phyloP scores from a whole-genome alignment of 139 green algal genomes.

The Limnomonas spitsbergensis region DNA sequence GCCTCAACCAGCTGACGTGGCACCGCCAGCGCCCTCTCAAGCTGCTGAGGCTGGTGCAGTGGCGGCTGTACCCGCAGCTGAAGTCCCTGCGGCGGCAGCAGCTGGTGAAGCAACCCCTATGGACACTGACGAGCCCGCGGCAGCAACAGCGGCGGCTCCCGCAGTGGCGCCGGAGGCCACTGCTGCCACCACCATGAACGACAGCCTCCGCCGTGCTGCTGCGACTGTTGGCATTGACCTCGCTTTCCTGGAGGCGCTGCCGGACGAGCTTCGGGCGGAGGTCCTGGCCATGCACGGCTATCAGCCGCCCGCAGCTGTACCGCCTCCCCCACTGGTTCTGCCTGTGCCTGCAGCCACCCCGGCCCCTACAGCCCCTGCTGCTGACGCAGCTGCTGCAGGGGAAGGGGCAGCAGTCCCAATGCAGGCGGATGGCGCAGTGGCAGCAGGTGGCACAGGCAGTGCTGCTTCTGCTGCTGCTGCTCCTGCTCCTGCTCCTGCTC shows the following conservation, averaged over 20 bases:
- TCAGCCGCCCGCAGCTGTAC: not conserved
- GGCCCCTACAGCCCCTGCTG: not conserved
- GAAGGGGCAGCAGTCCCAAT: too few relatives aligned
- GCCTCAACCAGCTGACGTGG: too few relatives aligned
- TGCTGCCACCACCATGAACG: constrained; percentile 10
- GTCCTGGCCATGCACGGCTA: constrained; percentile 58
- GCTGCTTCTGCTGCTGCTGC: not conserved
- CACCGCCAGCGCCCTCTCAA: not conserved
- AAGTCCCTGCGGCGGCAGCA: not conserved
- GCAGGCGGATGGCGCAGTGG: too few relatives aligned
- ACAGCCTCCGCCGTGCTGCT: constrained; percentile 28
- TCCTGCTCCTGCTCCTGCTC: not conserved
- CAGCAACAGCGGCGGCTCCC: not conserved
- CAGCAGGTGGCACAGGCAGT: not conserved
- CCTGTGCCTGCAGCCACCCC: not conserved
- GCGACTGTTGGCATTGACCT: constrained; percentile 67
- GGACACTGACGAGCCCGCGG: not conserved
- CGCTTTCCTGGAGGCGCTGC: constrained; percentile 73
- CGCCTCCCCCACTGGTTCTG: not conserved
- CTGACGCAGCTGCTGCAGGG: not conserved
- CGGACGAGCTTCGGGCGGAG: constrained; percentile 63
- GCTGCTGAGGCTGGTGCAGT: not conserved
- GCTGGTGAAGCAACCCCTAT: not conserved
- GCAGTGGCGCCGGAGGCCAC: not conserved
- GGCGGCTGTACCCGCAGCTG: not conserved